Base-by-base conservation (phyloP, 106 monocot species). In the Agapanthus africanus region DNA sequence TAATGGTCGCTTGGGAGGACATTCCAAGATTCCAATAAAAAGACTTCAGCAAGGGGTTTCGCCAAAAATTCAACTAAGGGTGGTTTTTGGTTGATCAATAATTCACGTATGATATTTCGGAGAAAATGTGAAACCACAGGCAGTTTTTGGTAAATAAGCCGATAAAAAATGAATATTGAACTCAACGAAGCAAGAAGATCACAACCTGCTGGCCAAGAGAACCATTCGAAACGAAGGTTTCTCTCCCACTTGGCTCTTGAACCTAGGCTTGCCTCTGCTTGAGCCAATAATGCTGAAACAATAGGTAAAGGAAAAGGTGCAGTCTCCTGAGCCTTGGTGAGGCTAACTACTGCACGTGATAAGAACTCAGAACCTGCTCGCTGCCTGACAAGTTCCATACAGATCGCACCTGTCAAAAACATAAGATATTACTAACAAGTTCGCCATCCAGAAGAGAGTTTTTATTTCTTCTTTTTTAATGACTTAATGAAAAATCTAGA, bases 171-270 rank as follows among this genome's bases (percentile, higher is more conserved):
- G 34, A 23, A 61, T 61, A 35, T 19, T 61, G 1, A 11, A 62
- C 32, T 41, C 18, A 28, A 63, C 1, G 32, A 40, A 68, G 21
- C n/a, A n/a, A 30, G 4, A 26, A 13, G 19, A 52, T 72, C 15
- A 40, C 6, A 67, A 93, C 99, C 93, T 90, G 93, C 34, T 11
- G 99, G 90, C 93, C 99, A 99, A 33, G 99, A 85, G 44, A 80
- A 81, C 87, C 89, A 99, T 70, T 99, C 93, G 1, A 75, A 59
- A 26, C 82, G 90, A 72, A 93, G 77, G 44, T 93, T 85, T 61
- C 70, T 83, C 66, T 81, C 92, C 99, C 99, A 99, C 56, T 85
- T 84, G 13, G 82, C 33, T 79, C 73, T 93, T 11, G 78, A 56
- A 59, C 90, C 90, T 22, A 87, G 52, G 78, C 99, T 99, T 68